A percentile compares a stretch with the other conserved stretches of the same genome.
phyloP scores from a whole-genome alignment of 495 filamentous ascomycete genomes.

The Aspergillus hancockii region DNA sequence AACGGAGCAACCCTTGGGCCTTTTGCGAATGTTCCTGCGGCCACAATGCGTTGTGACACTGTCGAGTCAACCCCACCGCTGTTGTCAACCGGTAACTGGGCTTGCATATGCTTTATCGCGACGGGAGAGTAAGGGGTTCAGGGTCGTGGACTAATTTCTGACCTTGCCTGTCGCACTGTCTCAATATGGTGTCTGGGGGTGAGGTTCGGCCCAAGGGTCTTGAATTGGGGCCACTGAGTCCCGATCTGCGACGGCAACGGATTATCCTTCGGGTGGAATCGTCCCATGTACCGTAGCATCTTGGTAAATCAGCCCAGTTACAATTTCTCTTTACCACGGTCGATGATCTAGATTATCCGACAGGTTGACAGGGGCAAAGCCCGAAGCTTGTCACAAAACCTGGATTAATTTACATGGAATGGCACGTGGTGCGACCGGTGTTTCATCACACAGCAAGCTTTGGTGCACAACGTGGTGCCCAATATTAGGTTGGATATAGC shows the following conservation, averaged over 20 bases:
- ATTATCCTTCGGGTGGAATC: not conserved
- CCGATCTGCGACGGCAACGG: not conserved
- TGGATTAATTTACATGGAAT: not conserved
- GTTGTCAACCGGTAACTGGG: not conserved
- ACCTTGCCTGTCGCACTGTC: not conserved
- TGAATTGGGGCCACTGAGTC: not conserved
- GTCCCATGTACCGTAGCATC: not conserved
- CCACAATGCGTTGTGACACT: not conserved
- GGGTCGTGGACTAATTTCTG: not conserved
- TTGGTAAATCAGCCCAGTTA: not conserved
- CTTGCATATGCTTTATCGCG: not conserved
- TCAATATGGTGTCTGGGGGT: not conserved
- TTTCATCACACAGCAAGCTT: not conserved
- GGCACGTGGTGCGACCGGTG: not conserved
- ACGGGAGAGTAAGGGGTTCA: not conserved
- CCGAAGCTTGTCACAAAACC: not conserved
- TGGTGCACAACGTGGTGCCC: not conserved
- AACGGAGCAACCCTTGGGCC: not conserved
- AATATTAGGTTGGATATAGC: not conserved
- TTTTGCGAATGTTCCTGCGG: not conserved
- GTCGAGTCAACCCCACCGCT: not conserved
- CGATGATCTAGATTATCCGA: not conserved
- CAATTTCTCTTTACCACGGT: not conserved
- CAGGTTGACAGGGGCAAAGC: not conserved
- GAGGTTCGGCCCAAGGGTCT: too few relatives aligned